A percentile compares a stretch with the other conserved stretches of the same genome.
These are phyloP conservation scores for Cutaneotrichosporon arboriforme DNA, from an alignment of 1,284 basidiomycete genomes.

Conservation along the genomic window DNA sequence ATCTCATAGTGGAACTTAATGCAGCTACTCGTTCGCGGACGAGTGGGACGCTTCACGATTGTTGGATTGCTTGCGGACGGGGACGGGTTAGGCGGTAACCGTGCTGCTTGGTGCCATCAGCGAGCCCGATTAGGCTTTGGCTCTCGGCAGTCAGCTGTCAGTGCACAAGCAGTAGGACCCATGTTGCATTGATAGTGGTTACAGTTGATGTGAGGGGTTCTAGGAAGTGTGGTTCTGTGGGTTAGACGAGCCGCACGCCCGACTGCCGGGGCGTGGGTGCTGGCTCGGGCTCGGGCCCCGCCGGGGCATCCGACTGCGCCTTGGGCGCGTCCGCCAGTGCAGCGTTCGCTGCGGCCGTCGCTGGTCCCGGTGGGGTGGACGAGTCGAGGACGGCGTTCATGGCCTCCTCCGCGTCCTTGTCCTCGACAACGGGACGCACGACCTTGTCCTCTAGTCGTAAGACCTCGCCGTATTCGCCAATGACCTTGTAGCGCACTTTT, in stretches of 20 bases:
- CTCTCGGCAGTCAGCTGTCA: no score
- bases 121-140: no score
- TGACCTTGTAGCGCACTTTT: conserved; percentile 47
- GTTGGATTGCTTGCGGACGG: no score
- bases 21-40: no score
- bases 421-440: conserved; percentile 4
- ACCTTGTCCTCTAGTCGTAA: conserved; percentile 37
- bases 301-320: background rate
- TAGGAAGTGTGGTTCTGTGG: background rate
- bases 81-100: no score
- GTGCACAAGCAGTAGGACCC: background rate
- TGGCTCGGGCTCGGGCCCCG: background rate
- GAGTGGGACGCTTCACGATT: no score
- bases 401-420: background rate
- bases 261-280: background rate
- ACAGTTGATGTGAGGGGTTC: background rate
- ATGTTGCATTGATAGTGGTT: background rate
- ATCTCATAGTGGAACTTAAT: no score
- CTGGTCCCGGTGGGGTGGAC: background rate
- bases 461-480: conserved; percentile 40
- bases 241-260: background rate
- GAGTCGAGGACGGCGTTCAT: background rate
- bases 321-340: background rate
- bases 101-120: no score
- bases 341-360: background rate